Conservation (phyloP, 768 basidiomycete species). For the Suillus subluteus region DNA sequence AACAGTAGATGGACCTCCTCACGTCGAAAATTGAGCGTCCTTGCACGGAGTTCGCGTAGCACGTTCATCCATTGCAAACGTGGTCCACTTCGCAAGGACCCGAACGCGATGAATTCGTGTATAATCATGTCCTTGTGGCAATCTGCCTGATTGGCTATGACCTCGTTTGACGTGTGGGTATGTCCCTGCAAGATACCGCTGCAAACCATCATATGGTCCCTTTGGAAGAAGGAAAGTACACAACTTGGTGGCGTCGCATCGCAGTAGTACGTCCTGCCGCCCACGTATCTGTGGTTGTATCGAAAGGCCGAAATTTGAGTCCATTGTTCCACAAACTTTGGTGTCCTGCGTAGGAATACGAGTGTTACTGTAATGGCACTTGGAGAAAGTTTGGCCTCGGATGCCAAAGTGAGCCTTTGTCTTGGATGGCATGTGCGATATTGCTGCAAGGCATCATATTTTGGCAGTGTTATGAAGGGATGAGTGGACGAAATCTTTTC, state of each 20-base stretch:
- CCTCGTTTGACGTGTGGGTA: slow-evolving; percentile 47
- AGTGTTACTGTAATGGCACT: slow-evolving; percentile 18
- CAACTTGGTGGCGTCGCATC: slow-evolving; percentile 4
- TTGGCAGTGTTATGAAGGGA: slow-evolving; percentile 20
- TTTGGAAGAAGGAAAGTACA: slow-evolving; percentile 39
- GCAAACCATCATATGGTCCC: slow-evolving; percentile 39
- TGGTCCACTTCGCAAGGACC: slow-evolving; percentile 46
- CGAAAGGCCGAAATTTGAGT: slow-evolving; percentile 35
- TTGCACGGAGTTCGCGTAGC: slow-evolving; percentile 45
- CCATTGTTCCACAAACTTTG: slow-evolving; percentile 38
- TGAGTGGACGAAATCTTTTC: background rate
- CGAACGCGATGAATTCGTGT: slow-evolving; percentile 52
- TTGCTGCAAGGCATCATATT: slow-evolving; percentile 17
- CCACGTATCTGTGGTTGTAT: slow-evolving; percentile 24
- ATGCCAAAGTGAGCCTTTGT: slow-evolving; percentile 27
- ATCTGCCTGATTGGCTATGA: slow-evolving; percentile 44
- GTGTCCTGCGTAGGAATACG: slow-evolving; percentile 21
- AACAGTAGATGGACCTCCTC: slow-evolving; percentile 47
- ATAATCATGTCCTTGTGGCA: slow-evolving; percentile 45
- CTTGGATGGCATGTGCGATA: slow-evolving; percentile 22
- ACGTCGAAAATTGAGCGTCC: slow-evolving; percentile 41
- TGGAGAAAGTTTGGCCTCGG: slow-evolving; percentile 26
- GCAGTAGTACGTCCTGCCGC: slow-evolving; percentile 17
- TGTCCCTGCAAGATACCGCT: slow-evolving; percentile 42
- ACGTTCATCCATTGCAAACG: slow-evolving; percentile 57